Base-by-base conservation (phyloP, 2,329 filamentous ascomycete genomes). In the Sporothrix globosa region DNA sequence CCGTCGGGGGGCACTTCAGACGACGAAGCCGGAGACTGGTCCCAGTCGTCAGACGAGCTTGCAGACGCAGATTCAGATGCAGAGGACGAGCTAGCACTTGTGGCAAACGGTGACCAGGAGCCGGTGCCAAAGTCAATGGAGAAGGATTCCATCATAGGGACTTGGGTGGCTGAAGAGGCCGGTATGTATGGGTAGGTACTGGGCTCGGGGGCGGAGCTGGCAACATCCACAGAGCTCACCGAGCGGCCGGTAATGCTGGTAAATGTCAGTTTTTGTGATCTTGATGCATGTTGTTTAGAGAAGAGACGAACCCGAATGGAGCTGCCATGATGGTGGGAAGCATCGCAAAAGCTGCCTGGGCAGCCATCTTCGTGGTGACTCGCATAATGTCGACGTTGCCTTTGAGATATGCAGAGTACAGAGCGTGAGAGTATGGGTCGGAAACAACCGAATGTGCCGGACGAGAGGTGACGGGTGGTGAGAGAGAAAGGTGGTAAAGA, bases 381-480 rank as follows among this genome's bases (percentile, higher is more conserved):
- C 44, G 67, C 70, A 71, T 71, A 3, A 21, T 69, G 54, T 21
- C 58, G 58, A 46, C 5, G n/a, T 27, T 34, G 61, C 41, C 10
- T n/a, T n/a, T 1, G 19, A 50, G 4, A 44, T 13, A 1, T 13
- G 14, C 34, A 3, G 30, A 48, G 52, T 6, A 19, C 13, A 41
- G 61, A 41, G n/a, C 5, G 14, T 17, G 21, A 39, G 14, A 56
- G 21, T 48, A 53, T 9, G 61, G 48, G 34, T n/a, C 21, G 24
- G 3, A 21, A 17, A 14, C 3, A 6, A 44, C 50, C 6, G 58
- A 67, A 11, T 19, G 56, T n/a, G 17, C 19, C 19, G 30, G 17
- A 21, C 10, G 17, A 27, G 17, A 50, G 13, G 14, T 2, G 52
- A 39, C 7, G 27, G 50, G 14, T 30, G 34, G 39, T 41, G 39